Base-by-base conservation (phyloP, 441 rosid genomes). In the Aquilaria agallochum region DNA sequence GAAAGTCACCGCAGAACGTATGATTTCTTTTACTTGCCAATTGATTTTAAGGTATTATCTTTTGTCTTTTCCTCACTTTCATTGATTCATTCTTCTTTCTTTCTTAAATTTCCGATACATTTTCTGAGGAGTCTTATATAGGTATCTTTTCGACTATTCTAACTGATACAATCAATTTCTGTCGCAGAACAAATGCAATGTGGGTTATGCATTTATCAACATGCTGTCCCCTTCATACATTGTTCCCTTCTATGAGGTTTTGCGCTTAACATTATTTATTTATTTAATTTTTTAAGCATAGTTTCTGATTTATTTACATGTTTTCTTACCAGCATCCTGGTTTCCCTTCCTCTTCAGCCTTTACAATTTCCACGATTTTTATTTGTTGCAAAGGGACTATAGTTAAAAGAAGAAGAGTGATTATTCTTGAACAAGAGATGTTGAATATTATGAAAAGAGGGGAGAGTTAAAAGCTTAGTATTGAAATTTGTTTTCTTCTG, bases 141-240 rank as follows among this genome's bases (percentile, higher is more conserved):
- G 59, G 50, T 64, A 36, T 36, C 42, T 36, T 36, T 36, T 36
- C 42, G 3, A 36, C 50, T 55, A 44, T 68, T 55, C 9, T 46
- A 58, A 36, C 49, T 47, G 72, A 70, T 64, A 11, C 50, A 32
- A 52, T 63, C 40, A 50, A 58, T 68, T 50, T 69, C 20, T 70
- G 42, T 11, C 58, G 89, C 94, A 95, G 99, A 95, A 95, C 76
- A 95, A 95, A 69, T 95, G 99, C 87, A 95, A 95, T 60, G 99
- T 95, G 78, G 99, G 99, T 31, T 95, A 95, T 67, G 99, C 99
- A 48, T 95, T 95, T 77, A 95, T 95, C 69, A 95, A 95, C 70
- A 95, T 95, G 98, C 68, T 90, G 66, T 83, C 92, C 58, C 92
- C 99, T 27, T 75, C 84, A 1, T 95, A 86, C 71, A 92, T 95